A percentile compares a stretch with the other conserved stretches of the same genome.
These are phyloP conservation scores for Phyllosticta citriasiana DNA, from an alignment of 2,329 filamentous ascomycete species.

Conservation along the genomic window DNA sequence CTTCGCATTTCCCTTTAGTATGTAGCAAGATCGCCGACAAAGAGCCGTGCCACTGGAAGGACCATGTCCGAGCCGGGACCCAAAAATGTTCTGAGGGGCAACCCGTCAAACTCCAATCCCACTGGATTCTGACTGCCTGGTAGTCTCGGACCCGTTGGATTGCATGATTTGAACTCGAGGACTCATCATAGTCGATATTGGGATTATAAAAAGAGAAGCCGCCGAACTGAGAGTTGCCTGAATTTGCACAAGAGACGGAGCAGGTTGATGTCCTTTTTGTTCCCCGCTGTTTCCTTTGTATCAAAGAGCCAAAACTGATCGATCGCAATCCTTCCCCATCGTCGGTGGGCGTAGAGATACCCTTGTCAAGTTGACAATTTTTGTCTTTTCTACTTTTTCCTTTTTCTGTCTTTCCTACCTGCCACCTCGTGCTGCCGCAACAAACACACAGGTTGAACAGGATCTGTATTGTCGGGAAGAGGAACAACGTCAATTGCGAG, in stretches of 20 bases:
- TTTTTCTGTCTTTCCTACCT: not conserved
- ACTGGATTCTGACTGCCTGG: not conserved
- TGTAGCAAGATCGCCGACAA: not conserved
- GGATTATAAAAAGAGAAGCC: not conserved
- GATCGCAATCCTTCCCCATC: conserved; percentile 7
- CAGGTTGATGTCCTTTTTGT: not conserved
- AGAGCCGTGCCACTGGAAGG: not conserved
- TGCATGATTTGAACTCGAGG: not conserved
- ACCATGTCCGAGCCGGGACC: not conserved
- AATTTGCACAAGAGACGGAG: conserved; percentile 3
- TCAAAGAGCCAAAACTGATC: not conserved
- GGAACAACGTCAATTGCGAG: not conserved
- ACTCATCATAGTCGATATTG: not conserved
- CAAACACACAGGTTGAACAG: not conserved
- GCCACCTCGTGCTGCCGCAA: not conserved
- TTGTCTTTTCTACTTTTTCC: not conserved
- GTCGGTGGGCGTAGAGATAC: conserved; percentile 11
- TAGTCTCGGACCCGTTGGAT: not conserved
- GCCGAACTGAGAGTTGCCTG: not conserved
- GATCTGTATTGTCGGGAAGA: not conserved
- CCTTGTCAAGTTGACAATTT: conserved; percentile 8
- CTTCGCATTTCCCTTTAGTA: conserved; percentile 10
- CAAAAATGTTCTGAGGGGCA: not conserved
- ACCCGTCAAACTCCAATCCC: not conserved
- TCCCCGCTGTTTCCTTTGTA: not conserved